Evolutionary conservation across 352 stramenopile species (phyloP).

Genomic region (Phytopythium vexans): DNA sequence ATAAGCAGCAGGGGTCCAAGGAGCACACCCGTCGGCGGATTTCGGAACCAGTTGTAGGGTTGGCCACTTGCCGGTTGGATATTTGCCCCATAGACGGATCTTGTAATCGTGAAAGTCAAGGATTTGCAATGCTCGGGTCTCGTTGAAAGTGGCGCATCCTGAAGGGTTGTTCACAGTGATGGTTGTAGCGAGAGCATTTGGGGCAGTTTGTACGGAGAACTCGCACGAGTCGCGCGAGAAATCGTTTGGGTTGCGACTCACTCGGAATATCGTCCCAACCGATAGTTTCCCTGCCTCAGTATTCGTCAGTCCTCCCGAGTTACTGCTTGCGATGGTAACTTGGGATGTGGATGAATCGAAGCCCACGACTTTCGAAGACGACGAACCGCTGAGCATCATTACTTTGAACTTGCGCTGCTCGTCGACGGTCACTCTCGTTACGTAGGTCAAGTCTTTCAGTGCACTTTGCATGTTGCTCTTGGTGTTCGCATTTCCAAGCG

Average conservation of each 20-base stretch:
- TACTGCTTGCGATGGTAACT: conserved; percentile 35
- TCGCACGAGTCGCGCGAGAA: conserved; percentile 62
- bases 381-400: conserved; percentile 36
- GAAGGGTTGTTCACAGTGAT: conserved; percentile 29
- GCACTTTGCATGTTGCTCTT: conserved; percentile 31
- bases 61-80: conserved; percentile 70
- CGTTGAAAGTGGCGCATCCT: conserved; percentile 41
- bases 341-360: conserved; percentile 21
- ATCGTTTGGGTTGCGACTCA: conserved; percentile 74
- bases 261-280: conserved; percentile 44
- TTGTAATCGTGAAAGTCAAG: conserved; percentile 73
- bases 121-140: conserved; percentile 48
- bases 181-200: conserved; percentile 10
- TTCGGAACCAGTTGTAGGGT: conserved; percentile 50
- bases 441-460: conserved; percentile 39
- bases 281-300: conserved; percentile 26
- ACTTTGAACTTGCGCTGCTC: conserved; percentile 64
- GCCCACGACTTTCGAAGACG: conserved; percentile 33
- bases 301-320: conserved; percentile 21
- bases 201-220: conserved; percentile 27
- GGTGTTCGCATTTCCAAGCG: conserved; percentile 18
- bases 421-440: conserved; percentile 44
- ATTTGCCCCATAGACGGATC: conserved; percentile 63
- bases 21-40: conserved; percentile 13
- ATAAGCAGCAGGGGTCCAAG: conserved; percentile 23